Conservation (phyloP, 2,329 filamentous ascomycete species). For the Herpotrichia juniperi region DNA sequence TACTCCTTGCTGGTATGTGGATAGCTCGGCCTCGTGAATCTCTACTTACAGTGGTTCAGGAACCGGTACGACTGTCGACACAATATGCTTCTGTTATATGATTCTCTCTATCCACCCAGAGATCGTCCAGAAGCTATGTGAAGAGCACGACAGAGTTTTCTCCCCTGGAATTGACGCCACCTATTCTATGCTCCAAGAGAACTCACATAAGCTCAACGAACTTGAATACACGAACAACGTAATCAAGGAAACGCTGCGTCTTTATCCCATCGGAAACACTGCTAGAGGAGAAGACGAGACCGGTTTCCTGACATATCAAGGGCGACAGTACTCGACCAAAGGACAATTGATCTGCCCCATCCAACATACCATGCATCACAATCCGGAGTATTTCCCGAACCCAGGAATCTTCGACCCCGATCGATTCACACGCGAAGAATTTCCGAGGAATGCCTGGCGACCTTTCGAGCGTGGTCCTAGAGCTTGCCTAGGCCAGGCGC, state of each 20-base stretch:
- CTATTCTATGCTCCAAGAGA: conserved; percentile 46
- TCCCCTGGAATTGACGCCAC: conserved; percentile 48
- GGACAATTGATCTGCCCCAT: conserved; percentile 52
- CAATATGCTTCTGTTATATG: conserved; percentile 21
- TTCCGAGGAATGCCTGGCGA: conserved; percentile 57
- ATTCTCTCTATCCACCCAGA: conserved; percentile 31
- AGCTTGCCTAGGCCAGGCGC: conserved; percentile 64
- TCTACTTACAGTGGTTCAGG: too few species aligned
- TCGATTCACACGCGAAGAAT: conserved; percentile 47
- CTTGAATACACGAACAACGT: conserved; percentile 60
- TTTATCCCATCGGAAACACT: conserved; percentile 58
- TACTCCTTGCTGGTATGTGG: too few species aligned
- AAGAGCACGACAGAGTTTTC: conserved; percentile 61
- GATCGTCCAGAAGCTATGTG: conserved; percentile 38
- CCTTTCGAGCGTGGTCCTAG: conserved; percentile 62
- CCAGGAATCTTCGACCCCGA: conserved; percentile 39
- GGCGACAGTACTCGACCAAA: conserved; percentile 51
- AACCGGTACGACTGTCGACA: too few species aligned
- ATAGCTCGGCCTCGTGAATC: too few species aligned
- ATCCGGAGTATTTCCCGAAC: conserved; percentile 32
- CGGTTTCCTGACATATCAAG: conserved; percentile 47
- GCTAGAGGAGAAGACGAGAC: conserved; percentile 49
- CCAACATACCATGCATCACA: conserved; percentile 44
- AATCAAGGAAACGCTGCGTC: conserved; percentile 60
- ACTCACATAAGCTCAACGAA: conserved; percentile 56